Percentiles rank a stretch among this genome's conserved stretches.
phyloP scores from a whole-genome alignment of 1,284 basidiomycete genomes.

The Leccinum glutinopallens region DNA sequence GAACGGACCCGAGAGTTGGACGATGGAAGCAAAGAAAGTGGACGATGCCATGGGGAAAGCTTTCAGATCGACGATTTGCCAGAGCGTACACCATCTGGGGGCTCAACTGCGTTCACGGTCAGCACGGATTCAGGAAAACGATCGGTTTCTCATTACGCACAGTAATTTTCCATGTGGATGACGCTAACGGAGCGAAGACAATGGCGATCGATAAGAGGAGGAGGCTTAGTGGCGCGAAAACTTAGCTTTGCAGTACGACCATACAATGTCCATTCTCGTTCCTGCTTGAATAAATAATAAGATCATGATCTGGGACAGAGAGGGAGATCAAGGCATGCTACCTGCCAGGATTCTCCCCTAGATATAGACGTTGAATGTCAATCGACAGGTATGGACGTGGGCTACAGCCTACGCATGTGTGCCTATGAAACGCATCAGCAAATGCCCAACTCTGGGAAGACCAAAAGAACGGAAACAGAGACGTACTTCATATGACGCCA shows the following conservation, averaged over 20 bases:
- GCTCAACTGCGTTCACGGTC: too few relatives aligned
- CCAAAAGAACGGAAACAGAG: background rate
- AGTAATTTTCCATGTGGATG: too few relatives aligned
- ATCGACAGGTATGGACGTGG: background rate
- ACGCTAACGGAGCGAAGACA: too few relatives aligned
- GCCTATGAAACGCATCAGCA: slow-evolving; percentile 31
- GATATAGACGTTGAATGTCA: slow-evolving; percentile 1
- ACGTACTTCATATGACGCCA: slow-evolving; percentile 52
- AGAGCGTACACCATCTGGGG: too few relatives aligned
- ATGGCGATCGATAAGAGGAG: too few relatives aligned
- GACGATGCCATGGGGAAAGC: too few relatives aligned
- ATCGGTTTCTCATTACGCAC: too few relatives aligned
- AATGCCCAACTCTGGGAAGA: background rate
- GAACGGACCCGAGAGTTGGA: too few relatives aligned
- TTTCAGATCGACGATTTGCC: too few relatives aligned
- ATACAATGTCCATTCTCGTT: slow-evolving; percentile 53
- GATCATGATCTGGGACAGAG: background rate
- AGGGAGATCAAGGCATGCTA: background rate
- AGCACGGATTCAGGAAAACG: too few relatives aligned
- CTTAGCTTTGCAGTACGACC: slow-evolving; percentile 49
- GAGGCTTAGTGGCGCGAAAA: too few relatives aligned
- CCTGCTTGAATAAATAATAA: slow-evolving; percentile 20
- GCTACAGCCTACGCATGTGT: slow-evolving; percentile 41
- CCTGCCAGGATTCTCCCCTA: slow-evolving; percentile 33
- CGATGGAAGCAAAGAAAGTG: too few relatives aligned